A percentile compares a stretch with the other conserved stretches of the same genome.
These are phyloP conservation scores for Bothriochloa decipiens DNA, from an alignment of 176 grass and related monocot genomes.

Conservation along the genomic window DNA sequence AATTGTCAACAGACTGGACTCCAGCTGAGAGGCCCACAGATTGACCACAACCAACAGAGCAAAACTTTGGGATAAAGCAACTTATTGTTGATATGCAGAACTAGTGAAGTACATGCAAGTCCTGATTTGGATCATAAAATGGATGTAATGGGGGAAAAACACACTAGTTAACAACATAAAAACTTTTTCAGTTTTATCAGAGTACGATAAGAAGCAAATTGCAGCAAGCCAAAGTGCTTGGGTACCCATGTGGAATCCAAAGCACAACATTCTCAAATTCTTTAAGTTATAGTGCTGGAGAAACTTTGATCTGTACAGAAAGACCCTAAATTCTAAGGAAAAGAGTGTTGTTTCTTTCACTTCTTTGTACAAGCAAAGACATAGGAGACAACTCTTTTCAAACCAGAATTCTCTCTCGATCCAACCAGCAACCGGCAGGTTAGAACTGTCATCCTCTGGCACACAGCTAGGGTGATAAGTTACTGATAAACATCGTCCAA, in stretches of 20 bases:
- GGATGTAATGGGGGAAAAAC: neutral
- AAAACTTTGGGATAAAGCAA: neutral
- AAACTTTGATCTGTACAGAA: slow-evolving; percentile 39
- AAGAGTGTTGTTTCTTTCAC: slow-evolving; percentile 18
- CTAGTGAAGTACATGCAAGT: neutral
- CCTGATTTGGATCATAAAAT: neutral
- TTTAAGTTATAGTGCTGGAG: slow-evolving; percentile 34
- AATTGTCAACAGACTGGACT: slow-evolving; percentile 6
- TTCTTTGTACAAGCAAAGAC: slow-evolving; percentile 48
- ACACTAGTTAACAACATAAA: neutral
- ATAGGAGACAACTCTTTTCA: slow-evolving; percentile 29
- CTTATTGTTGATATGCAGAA: neutral
- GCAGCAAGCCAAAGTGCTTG: slow-evolving; percentile 21
- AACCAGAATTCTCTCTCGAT: slow-evolving; percentile 35
- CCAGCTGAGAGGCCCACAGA: neutral
- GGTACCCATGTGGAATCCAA: slow-evolving; percentile 7
- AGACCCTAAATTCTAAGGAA: slow-evolving; percentile 39
- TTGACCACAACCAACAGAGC: neutral
- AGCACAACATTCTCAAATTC: slow-evolving; percentile 13
- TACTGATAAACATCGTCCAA: slow-evolving; percentile 23
- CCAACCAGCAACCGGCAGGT: slow-evolving; percentile 16
- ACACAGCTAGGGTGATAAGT: slow-evolving; percentile 32
- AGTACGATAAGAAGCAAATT: neutral
- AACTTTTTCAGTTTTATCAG: neutral
- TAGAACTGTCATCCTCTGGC: slow-evolving; percentile 35